phyloP scores from a whole-genome alignment of 2,329 filamentous ascomycete genomes.

The Coniella vitis region DNA sequence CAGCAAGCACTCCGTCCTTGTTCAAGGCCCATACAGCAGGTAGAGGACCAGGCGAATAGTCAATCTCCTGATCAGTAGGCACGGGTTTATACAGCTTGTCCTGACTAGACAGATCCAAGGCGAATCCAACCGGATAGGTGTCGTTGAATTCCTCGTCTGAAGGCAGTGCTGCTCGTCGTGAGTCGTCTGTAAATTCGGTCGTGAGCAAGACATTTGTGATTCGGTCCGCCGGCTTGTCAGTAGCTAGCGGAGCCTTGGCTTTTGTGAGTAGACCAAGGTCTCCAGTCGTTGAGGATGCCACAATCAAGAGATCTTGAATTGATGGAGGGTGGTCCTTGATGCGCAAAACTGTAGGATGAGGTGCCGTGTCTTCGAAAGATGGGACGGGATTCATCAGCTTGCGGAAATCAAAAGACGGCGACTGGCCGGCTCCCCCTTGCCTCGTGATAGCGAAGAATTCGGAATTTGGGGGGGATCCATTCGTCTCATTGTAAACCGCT shows the following conservation, averaged over 20 bases:
- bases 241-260: conserved; percentile 60
- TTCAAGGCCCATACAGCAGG: conserved; percentile 82
- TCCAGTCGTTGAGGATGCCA: conserved; percentile 72
- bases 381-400: conserved; percentile 69
- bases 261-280: conserved; percentile 75
- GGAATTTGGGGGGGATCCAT: conserved; percentile 53
- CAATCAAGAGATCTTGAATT: conserved; percentile 72
- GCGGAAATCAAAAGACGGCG: conserved; percentile 60
- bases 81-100: conserved; percentile 76
- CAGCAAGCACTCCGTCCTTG: conserved; percentile 75
- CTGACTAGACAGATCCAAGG: conserved; percentile 75
- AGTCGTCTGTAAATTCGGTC: conserved; percentile 67
- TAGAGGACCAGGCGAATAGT: conserved; percentile 71
- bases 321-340: conserved; percentile 75
- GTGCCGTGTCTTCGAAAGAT: conserved; percentile 60
- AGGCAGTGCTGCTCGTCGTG: conserved; percentile 67
- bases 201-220: conserved; percentile 66
- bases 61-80: conserved; percentile 66
- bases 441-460: conserved; percentile 76
- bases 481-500: conserved; percentile 64
- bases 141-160: conserved; percentile 58
- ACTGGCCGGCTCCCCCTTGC: conserved; percentile 40
- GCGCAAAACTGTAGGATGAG: conserved; percentile 72
- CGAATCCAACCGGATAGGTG: conserved; percentile 71
- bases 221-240: conserved; percentile 46